Evolutionary conservation across 805 yeast genomes (phyloP).

Genomic region (Candida krabiensis): DNA sequence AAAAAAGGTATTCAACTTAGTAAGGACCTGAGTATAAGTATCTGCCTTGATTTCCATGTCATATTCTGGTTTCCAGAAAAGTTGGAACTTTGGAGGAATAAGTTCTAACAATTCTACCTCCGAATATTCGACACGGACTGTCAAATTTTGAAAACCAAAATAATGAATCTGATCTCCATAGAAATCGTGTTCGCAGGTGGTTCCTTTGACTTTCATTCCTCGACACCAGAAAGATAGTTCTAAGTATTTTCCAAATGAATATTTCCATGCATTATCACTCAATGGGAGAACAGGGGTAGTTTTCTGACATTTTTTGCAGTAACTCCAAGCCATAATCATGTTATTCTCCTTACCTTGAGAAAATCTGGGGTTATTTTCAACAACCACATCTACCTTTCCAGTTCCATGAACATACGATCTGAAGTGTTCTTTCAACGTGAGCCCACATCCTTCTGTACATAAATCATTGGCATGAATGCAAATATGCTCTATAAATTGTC

Average conservation of each 20-base stretch:
- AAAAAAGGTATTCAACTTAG: conserved; percentile 62
- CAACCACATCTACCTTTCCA: conserved; percentile 75
- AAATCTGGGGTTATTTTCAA: conserved; percentile 59
- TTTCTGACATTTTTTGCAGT: conserved; percentile 75
- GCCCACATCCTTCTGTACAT: conserved; percentile 85
- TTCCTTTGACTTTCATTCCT: conserved; percentile 54
- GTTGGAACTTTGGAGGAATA: conserved; percentile 68
- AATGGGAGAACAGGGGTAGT: conserved; percentile 77
- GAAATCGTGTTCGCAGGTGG: conserved; percentile 74
- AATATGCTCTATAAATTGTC: conserved; percentile 81
- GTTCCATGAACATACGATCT: conserved; percentile 86
- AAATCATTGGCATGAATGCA: conserved; percentile 62
- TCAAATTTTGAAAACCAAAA: conserved; percentile 77
- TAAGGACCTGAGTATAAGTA: conserved; percentile 51
- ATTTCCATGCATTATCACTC: conserved; percentile 85
- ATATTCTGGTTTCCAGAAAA: conserved; percentile 70
- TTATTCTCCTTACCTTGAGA: conserved; percentile 61
- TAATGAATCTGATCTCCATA: conserved; percentile 80
- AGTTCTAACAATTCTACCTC: conserved; percentile 76
- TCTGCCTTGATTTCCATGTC: conserved; percentile 70
- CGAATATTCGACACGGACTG: conserved; percentile 76
- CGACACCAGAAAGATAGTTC: conserved; percentile 83
- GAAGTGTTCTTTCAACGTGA: conserved; percentile 68
- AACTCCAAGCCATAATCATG: conserved; percentile 88
- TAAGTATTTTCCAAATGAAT: conserved; percentile 89